Conservation (phyloP, 2,329 filamentous ascomycete genomes). For the Neodidymelliopsis sp. region DNA sequence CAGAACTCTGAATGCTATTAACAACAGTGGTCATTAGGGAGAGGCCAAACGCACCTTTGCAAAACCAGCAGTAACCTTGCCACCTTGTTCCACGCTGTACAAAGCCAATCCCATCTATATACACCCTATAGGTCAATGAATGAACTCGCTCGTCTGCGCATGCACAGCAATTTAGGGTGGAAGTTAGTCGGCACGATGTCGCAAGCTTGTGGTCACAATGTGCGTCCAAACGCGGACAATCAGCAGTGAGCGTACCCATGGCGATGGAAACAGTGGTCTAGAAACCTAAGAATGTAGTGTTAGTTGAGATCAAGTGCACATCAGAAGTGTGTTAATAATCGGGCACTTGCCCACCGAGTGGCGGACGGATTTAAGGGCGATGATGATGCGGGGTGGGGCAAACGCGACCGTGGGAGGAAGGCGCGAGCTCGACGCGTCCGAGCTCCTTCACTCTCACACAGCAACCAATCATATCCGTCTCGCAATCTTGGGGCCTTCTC, state of each 20-base stretch:
- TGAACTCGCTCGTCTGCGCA: conserved; percentile 53
- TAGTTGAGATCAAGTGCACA: too few species aligned
- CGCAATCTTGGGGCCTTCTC: background rate
- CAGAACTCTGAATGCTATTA: conserved; percentile 53
- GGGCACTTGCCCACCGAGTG: conserved; percentile 1
- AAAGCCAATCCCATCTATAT: conserved; percentile 60
- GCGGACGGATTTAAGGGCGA: conserved; percentile 7
- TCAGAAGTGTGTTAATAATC: background rate
- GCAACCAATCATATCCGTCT: background rate
- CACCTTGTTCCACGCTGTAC: conserved; percentile 57
- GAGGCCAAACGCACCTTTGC: conserved; percentile 46
- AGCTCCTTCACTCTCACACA: background rate
- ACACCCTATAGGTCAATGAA: conserved; percentile 54
- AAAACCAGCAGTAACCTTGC: conserved; percentile 62
- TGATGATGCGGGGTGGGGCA: conserved; percentile 15
- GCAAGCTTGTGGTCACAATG: conserved; percentile 54
- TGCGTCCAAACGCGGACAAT: conserved; percentile 44
- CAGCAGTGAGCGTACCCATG: conserved; percentile 53
- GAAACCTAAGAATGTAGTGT: too few species aligned
- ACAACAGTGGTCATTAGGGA: conserved; percentile 1
- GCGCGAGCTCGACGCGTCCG: conserved; percentile 2
- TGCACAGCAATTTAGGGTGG: conserved; percentile 51
- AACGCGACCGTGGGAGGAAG: conserved; percentile 3
- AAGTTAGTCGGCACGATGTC: conserved; percentile 52
- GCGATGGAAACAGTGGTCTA: background rate